Evolutionary conservation across 345 rosid genomes (phyloP), one percentile per base, ranked within the genome.

Genomic region (Populus simonii): DNA sequence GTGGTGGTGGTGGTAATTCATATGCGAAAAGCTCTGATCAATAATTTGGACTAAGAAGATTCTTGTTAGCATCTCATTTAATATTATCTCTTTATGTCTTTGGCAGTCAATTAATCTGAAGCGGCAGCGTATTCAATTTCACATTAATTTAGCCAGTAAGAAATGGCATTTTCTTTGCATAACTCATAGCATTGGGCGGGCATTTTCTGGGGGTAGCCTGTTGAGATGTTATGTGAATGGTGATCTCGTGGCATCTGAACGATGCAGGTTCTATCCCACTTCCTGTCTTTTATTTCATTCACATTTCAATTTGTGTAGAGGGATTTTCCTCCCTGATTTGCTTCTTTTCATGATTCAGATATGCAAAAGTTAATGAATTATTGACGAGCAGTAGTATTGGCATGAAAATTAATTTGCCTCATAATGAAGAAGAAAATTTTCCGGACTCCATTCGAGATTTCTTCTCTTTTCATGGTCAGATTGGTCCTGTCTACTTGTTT

Each of bases 121-220:
- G 87, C 87, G 88, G 68, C 94, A 93, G 72, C 85, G 84, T 74
- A 85, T 90, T 82, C 87, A 90, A 75, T 87, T 90, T 82, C 86
- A 83, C 39, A 80, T 89, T 73, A 87, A 86, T 82, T 79, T 95
- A 71, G 84, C 83, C 80, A 84, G 85, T 80, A 89, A 87, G 85
- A 95, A 88, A 82, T 95, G 99, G 98, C 96, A 95, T 83, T 93
- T 91, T 84, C 90, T 95, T 82, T 90, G 98, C 82, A 45, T 95
- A 72, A 93, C 97, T 74, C 98, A 95, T 77, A 90, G 91, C 75
- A 88, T 95, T 70, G 98, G 99, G 78, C 90, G 99, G 88, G 88
- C 98, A 55, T 95, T 95, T 85, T 95, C 98, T 79, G 99, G 98
- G 72, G 98, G 99, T 75, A 95, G 99, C 86, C 76, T 89, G 74